Evolutionary conservation across 1,284 basidiomycete genomes (phyloP).

Genomic region (Heliocybe sulcata): DNA sequence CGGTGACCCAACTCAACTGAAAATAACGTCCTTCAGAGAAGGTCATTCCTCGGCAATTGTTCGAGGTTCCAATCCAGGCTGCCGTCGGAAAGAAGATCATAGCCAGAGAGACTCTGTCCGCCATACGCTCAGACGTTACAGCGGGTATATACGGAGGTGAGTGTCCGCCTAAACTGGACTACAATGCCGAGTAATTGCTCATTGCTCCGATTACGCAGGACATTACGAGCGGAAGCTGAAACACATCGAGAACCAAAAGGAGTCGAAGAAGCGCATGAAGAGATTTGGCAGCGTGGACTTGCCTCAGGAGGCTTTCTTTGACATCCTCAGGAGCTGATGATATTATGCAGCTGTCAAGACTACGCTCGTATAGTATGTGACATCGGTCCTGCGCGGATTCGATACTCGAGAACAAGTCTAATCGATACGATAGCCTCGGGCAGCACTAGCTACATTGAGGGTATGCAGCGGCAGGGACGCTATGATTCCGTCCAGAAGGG

Average conservation of each 20-base stretch:
- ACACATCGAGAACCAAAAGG: slow-evolving; percentile 89
- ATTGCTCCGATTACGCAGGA: slow-evolving; percentile 29
- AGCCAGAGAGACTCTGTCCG: slow-evolving; percentile 84
- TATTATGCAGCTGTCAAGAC: background rate
- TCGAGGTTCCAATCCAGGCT: slow-evolving; percentile 91
- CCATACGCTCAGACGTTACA: slow-evolving; percentile 90
- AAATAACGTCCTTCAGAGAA: slow-evolving; percentile 37
- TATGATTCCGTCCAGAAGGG: too few species aligned
- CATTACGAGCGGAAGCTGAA: slow-evolving; percentile 92
- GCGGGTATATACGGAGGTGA: slow-evolving; percentile 88
- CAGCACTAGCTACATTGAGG: too few species aligned
- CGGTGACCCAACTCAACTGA: background rate
- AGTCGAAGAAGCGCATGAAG: slow-evolving; percentile 84
- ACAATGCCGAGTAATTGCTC: slow-evolving; percentile 5
- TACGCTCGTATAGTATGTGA: background rate
- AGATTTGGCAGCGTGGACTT: slow-evolving; percentile 81
- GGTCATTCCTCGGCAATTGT: slow-evolving; percentile 88
- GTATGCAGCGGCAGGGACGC: too few species aligned
- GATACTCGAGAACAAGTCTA: too few species aligned
- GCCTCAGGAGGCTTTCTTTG: slow-evolving; percentile 88
- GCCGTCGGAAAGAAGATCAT: slow-evolving; percentile 83
- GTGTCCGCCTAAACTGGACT: slow-evolving; percentile 11
- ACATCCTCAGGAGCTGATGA: slow-evolving; percentile 49
- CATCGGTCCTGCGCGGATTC: background rate
- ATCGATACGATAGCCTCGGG: too few species aligned